Base-by-base conservation (phyloP, 306 rosid genomes). In the Quercus engelmannii region DNA sequence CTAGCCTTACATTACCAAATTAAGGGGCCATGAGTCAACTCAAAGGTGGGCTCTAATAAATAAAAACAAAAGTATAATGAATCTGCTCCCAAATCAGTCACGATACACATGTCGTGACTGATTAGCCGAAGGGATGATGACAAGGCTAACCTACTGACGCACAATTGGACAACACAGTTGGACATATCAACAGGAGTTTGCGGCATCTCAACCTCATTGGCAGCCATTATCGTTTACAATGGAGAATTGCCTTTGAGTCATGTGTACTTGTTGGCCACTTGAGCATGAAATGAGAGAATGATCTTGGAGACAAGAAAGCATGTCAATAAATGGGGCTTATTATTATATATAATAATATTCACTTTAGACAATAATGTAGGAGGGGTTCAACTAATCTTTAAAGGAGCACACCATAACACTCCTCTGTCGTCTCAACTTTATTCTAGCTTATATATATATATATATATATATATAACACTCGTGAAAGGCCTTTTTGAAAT, bases 211-310 rank as follows among this genome's bases (percentile, higher is more conserved):
- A 26, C 80, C 88, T 80, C 77, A 79, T 78, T 79, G 86, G 78
- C 76, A 81, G 55, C 82, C 84, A 83, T 69, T 81, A 75, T 79
- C 73, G 19, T 25, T 62, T 59, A 82, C 61, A 85, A 68, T 78
- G 82, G 78, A 81, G 80, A 81, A 74, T 76, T 76, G 72, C 33
- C 64, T 79, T 85, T 70, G 65, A 77, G 72, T 76, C 74, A 69
- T 73, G 79, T 83, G 76, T 61, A 72, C 79, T 78, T 87, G 91
- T 87, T 90, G 88, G 90, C 89, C 92, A 88, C 91, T 85, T 64
- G 55, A 57, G 33, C 85, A 49, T 31, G 46, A 78, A 73, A 71
- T 23, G 26, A 49, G 78, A 82, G 73, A 75, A 46, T 58, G 65
- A 19, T 71, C 75, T 81, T 80, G 80, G 83, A 70, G 80, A 88